Base-by-base conservation (phyloP, 139 green algal species). In the Penium margaritaceum region DNA sequence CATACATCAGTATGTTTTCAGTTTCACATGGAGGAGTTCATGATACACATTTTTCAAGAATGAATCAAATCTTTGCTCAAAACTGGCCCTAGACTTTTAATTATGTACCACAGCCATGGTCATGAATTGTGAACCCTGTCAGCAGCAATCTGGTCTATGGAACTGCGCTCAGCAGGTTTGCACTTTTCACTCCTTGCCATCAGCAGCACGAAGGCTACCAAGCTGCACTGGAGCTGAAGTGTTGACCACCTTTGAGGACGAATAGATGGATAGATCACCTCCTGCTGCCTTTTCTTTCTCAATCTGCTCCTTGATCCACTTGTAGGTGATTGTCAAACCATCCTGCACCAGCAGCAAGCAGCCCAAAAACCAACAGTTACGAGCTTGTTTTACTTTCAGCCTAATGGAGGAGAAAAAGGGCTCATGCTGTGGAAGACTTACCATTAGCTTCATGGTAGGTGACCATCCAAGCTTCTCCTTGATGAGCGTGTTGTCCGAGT, bases 381-480 rank as follows among this genome's bases (percentile, higher is more conserved):
- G 2, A 30, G 3, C 53, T 53, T 46, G 35, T 43, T n/a, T n/a
- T n/a, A n/a, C n/a, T n/a, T n/a, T n/a, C 9, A 51, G 41, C 41
- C 41, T 51, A 12, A 51, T 51, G 41, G 41, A 12, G 7, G 9
- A 51, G 41, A 51, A 12, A 12, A 12, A 51, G 12, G 12, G 7
- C 41, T 7, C 41, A 2, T 55, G 4, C 19, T n/a, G 6, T n/a
- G 2, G 46, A 60, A 9, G 1, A 35, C 64, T 58, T 19, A 77
- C 92, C 24, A 71, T 61, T 53, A 99, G 85, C 58, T 61, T 87
- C 60, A 98, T 87, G 36, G 90, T 91, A 0, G 95, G 95, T 77
- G 90, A 85, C 94, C 94, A 99, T 24, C 95, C 95, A 35, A 99
- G 87, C 89, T 98, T 95, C 87, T 97, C 91, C 82, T 83, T 83